Conservation (phyloP, 2,329 filamentous ascomycete species). For the Huntiella moniliformis region DNA sequence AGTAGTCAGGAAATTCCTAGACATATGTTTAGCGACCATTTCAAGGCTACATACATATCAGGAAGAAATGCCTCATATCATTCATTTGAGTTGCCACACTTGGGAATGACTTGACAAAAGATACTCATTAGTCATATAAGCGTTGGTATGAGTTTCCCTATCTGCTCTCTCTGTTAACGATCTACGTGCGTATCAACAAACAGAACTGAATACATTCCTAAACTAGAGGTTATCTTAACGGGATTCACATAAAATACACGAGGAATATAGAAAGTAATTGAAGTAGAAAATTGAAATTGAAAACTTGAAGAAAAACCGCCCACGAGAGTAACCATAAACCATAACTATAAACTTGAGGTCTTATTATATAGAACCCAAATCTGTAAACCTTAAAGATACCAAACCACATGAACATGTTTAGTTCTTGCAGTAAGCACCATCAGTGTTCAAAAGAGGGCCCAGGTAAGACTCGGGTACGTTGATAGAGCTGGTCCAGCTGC, state of each 20-base stretch:
- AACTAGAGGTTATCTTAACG: background rate
- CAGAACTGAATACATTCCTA: too few species aligned
- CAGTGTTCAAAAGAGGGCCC: constrained; percentile 13
- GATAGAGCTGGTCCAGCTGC: constrained; percentile 13
- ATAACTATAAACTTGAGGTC: background rate
- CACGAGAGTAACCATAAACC: background rate
- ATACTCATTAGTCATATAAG: too few species aligned
- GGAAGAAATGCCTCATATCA: too few species aligned
- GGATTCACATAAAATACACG: background rate
- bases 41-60: too few species aligned
- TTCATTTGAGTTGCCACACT: too few species aligned
- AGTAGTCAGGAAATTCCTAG: too few species aligned
- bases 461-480: constrained; percentile 16
- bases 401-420: background rate
- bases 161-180: too few species aligned
- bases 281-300: background rate
- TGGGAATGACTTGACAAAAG: too few species aligned
- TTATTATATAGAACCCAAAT: background rate
- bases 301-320: background rate
- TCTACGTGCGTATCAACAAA: too few species aligned
- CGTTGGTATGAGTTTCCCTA: too few species aligned
- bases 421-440: constrained; percentile 10
- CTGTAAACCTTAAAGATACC: background rate
- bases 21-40: too few species aligned
- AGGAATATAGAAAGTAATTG: background rate